Evolutionary conservation across 495 filamentous ascomycete genomes (phyloP), one percentile per base, ranked within the genome.

Genomic region (Penicillium cataractarum): DNA sequence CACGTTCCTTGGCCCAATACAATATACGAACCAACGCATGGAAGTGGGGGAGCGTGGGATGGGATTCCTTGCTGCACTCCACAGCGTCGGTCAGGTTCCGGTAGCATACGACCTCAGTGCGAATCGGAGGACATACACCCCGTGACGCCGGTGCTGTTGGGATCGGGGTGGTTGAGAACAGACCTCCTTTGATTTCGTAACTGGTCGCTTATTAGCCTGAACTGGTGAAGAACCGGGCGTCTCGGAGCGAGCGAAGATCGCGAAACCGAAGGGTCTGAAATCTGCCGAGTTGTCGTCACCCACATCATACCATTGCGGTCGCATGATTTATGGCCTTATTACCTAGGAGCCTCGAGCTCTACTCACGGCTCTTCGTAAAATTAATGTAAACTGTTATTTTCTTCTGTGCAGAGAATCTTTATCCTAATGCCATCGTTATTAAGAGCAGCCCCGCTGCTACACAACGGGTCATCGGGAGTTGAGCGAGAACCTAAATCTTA

Each of bases 81-180:
- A 50, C 46, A 29, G 46, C 46, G 12, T 50, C 46, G 46, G 46
- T 17, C 46, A 50, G 13, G 22, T 50, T 50, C 46, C 46, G 46
- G 24, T 13, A 5, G 22, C 12, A 50, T 12, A 27, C 13, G 12
- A 27, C 22, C 46, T 29, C 46, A 12, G n/a, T 17, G 46, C 15
- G 24, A 50, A 50, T 24, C 46, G 46, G 46, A 50, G 24, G 4
- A 8, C 22, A 50, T 50, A 12, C 46, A 29, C 24, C 24, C 46
- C 42, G 9, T 12, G 2, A 9, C 12, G 4, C 46, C 26, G 46
- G 12, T 6, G 4, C n/a, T 21, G 46, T 29, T 50, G 46, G 46
- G 46, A 29, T 50, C 46, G 46, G 24, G 13, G 29, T 50, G n/a
- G 24, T 50, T 29, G 46, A 29, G 46, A 29, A 50, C 24, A 26